phyloP scores from a whole-genome alignment of 192 early-diverging fungal species.

The Anaeromyces robustus region DNA sequence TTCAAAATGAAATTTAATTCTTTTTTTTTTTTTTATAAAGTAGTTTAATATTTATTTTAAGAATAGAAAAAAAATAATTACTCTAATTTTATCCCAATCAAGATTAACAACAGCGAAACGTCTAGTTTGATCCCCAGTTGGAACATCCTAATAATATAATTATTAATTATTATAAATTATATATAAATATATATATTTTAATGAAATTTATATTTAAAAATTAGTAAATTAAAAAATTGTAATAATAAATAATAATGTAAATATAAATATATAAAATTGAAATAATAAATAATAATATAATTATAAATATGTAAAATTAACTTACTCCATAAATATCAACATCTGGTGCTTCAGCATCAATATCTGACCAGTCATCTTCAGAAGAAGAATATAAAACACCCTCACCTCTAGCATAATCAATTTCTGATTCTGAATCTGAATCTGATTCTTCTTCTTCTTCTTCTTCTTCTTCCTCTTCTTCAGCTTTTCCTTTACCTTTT shows the following conservation, averaged over 20 bases:
- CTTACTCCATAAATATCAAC: slow-evolving; percentile 25
- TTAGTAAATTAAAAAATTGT: not conserved
- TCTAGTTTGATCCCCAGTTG: slow-evolving; percentile 39
- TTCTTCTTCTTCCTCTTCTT: slow-evolving; percentile 18
- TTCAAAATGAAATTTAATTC: too few relatives aligned
- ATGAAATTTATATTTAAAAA: too few relatives aligned
- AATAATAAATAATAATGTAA: not conserved
- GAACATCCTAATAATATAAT: slow-evolving; percentile 20
- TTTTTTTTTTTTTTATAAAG: too few relatives aligned
- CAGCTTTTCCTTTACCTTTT: slow-evolving; percentile 25
- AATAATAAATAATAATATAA: slow-evolving; percentile 8
- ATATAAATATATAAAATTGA: slow-evolving; percentile 2
- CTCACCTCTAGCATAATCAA: slow-evolving; percentile 67
- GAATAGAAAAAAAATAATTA: not conserved
- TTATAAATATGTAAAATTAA: slow-evolving; percentile 1
- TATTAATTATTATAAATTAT: too few relatives aligned
- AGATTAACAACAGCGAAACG: slow-evolving; percentile 80
- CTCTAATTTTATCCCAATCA: slow-evolving; percentile 86
- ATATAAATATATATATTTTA: too few relatives aligned
- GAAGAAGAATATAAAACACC: slow-evolving; percentile 49
- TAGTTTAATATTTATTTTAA: too few relatives aligned
- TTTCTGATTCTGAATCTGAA: not conserved
- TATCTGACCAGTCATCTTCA: slow-evolving; percentile 23
- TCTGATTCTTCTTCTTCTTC: slow-evolving; percentile 4
- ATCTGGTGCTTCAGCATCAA: slow-evolving; percentile 15